Percentiles rank a stretch among this genome's conserved stretches.
phyloP scores from a whole-genome alignment of 164 flowering plant genomes.

The Vitis vinifera region ASM3070453v1 NC_081817.1:27911501-27912000 shows the following conservation, averaged over 20 bases:
- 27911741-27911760: slow-evolving; percentile 42
- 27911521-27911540: background rate
- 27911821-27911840: slow-evolving; percentile 14
- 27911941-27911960: slow-evolving; percentile 18
- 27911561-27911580: slow-evolving; percentile 3
- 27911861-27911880: slow-evolving; percentile 25
- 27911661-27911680: slow-evolving; percentile 7
- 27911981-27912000: background rate
- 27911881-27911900: slow-evolving; percentile 17
- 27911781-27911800: slow-evolving; percentile 55
- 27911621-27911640: slow-evolving; percentile 5
- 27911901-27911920: slow-evolving; percentile 14
- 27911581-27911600: background rate
- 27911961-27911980: slow-evolving; percentile 36
- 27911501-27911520: slow-evolving; percentile 3
- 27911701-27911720: slow-evolving; percentile 40
- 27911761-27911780: slow-evolving; percentile 9
- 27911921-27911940: slow-evolving; percentile 4
- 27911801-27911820: slow-evolving; percentile 6
- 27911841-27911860: slow-evolving; percentile 13
- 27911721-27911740: slow-evolving; percentile 58
- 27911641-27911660: slow-evolving; percentile 4
- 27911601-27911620: slow-evolving; percentile 5
- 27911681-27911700: slow-evolving; percentile 22
- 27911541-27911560: background rate